phyloP scores from a whole-genome alignment of 164 flowering plant genomes.

The Macadamia tetraphylla region DNA sequence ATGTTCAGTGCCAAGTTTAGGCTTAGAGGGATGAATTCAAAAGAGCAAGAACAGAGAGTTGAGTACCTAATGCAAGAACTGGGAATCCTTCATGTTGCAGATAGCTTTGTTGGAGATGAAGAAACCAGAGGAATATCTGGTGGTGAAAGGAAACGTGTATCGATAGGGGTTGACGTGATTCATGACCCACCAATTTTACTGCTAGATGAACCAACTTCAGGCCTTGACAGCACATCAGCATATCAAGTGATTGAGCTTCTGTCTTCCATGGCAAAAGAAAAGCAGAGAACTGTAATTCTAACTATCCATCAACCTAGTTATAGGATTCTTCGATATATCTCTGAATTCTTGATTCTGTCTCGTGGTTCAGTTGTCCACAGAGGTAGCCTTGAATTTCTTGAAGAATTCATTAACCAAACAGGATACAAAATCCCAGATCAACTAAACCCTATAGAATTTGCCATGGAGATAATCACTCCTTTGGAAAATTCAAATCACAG shows the following conservation, averaged over 20 bases:
- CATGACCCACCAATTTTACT: conserved; percentile 74
- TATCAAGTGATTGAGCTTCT: conserved; percentile 77
- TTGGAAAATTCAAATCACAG: conserved; percentile 35
- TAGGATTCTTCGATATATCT: conserved; percentile 58
- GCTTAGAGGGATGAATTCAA: conserved; percentile 36
- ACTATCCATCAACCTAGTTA: conserved; percentile 95
- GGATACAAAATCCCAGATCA: conserved; percentile 66
- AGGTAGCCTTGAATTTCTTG: conserved; percentile 65
- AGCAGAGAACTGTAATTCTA: conserved; percentile 50
- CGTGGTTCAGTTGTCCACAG: conserved; percentile 59
- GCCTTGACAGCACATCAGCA: conserved; percentile 83
- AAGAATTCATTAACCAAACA: conserved; percentile 40
- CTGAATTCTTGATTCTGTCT: conserved; percentile 63
- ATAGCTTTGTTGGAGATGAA: conserved; percentile 76
- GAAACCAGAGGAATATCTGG: conserved; percentile 86
- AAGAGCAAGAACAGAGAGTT: conserved; percentile 53
- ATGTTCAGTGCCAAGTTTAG: conserved; percentile 75
- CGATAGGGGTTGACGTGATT: conserved; percentile 84
- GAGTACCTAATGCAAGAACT: conserved; percentile 68
- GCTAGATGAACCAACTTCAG: conserved; percentile 94
- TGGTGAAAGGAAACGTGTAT: conserved; percentile 83
- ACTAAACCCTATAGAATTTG: conserved; percentile 66
- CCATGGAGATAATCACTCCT: conserved; percentile 64
- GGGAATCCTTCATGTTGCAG: conserved; percentile 57
- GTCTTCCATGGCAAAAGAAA: conserved; percentile 56